Evolutionary conservation across 345 rosid species (phyloP).

Genomic region (Combretum micranthum): DNA sequence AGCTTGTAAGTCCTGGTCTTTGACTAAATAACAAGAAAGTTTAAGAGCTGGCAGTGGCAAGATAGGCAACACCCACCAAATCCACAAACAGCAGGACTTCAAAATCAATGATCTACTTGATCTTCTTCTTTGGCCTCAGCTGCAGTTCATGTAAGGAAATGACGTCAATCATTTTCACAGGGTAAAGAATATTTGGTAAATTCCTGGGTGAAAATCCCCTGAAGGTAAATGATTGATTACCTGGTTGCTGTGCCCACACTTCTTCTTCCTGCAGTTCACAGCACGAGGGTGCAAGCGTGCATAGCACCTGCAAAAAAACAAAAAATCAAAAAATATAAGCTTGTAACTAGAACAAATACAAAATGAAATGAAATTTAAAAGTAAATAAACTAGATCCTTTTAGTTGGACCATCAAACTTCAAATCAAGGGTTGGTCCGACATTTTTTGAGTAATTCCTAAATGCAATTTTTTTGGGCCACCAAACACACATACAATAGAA

Average conservation of each 20-base stretch:
- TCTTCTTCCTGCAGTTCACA: slow-evolving; percentile 97
- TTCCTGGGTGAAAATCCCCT: not conserved
- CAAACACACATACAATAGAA: no score
- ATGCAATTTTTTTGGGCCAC: no score
- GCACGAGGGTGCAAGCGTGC: slow-evolving; percentile 97
- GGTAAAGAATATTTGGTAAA: not conserved
- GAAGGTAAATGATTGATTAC: slow-evolving; percentile 15
- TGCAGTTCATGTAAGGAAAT: slow-evolving; percentile 22
- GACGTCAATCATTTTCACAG: not conserved
- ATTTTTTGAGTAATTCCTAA: no score
- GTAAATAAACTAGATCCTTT: no score
- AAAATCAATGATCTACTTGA: slow-evolving; percentile 13
- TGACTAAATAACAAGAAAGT: no score
- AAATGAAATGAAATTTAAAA: not conserved
- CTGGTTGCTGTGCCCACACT: slow-evolving; percentile 99
- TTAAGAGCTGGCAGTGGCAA: no score
- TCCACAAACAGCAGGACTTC: not conserved
- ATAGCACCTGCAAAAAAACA: slow-evolving; percentile 46
- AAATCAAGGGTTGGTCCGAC: no score
- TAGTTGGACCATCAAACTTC: no score
- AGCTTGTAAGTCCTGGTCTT: no score
- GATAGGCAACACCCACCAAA: not conserved
- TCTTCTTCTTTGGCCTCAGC: slow-evolving; percentile 69
- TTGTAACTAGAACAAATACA: not conserved
- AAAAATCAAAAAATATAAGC: not conserved